Conservation (phyloP, 805 yeast genomes). For the Millerago galiae region DNA sequence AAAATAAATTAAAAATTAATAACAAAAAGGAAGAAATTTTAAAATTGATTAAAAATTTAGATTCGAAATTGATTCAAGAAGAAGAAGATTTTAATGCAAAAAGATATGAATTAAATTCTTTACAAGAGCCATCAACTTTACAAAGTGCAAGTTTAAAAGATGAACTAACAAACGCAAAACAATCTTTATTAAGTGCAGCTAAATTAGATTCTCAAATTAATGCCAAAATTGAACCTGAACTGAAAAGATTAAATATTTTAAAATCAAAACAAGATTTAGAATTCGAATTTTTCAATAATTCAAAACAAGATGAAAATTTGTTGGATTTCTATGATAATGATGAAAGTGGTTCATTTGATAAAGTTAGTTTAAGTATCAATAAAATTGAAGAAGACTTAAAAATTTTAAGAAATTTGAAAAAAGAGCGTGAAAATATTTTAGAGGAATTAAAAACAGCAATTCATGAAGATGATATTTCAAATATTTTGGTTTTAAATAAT, state of each 20-base stretch:
- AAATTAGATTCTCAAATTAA: conserved; percentile 51
- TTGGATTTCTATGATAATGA: conserved; percentile 59
- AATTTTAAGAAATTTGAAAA: conserved; percentile 54
- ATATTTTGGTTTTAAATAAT: conserved; percentile 60
- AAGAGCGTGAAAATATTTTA: conserved; percentile 56
- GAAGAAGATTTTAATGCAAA: conserved; percentile 28
- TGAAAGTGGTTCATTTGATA: conserved; percentile 18
- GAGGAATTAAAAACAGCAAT: conserved; percentile 62
- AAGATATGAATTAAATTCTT: conserved; percentile 29
- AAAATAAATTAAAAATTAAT: conserved; percentile 22
- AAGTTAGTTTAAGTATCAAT: conserved; percentile 34
- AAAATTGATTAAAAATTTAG: conserved; percentile 30
- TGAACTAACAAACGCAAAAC: conserved; percentile 50
- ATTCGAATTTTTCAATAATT: conserved; percentile 13
- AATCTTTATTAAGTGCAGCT: conserved; percentile 55
- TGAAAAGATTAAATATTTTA: conserved; percentile 38
- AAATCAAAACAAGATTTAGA: conserved; percentile 34
- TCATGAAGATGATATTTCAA: conserved; percentile 81
- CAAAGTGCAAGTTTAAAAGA: conserved; percentile 42
- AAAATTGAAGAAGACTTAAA: conserved; percentile 51
- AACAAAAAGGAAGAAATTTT: conserved; percentile 32
- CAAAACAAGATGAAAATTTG: conserved; percentile 35
- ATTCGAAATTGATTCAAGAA: conserved; percentile 28
- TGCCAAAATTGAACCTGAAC: conserved; percentile 36
- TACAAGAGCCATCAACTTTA: conserved; percentile 29